Evolutionary conservation across 768 basidiomycete genomes (phyloP).

Genomic region (Boletus tomentosulus): DNA sequence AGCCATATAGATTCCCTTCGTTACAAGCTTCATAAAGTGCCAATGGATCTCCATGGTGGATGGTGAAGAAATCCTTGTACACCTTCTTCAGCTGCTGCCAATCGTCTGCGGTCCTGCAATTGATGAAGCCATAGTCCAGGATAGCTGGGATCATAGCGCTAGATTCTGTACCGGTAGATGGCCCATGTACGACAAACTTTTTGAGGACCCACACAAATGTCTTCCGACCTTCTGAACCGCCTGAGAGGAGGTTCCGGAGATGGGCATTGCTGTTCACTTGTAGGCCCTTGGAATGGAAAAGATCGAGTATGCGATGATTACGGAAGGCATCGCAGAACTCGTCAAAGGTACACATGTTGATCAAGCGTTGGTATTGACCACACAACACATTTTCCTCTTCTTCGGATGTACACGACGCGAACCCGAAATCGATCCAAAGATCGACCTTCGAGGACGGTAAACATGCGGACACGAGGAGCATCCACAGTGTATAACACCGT

Average conservation of each 20-base stretch:
- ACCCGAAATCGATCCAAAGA: constrained; percentile 17
- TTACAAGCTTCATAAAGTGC: constrained; percentile 36
- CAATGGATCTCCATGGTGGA: constrained; percentile 25
- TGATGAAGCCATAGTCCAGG: constrained; percentile 14
- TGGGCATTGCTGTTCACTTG: neutral
- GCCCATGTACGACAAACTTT: neutral
- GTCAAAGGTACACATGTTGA: constrained; percentile 8
- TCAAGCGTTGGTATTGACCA: neutral
- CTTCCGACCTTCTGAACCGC: neutral
- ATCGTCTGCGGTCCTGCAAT: constrained; percentile 6
- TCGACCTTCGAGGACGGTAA: neutral
- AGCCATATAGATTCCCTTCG: constrained; percentile 29
- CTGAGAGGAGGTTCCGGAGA: neutral
- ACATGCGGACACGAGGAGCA: neutral
- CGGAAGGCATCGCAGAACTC: constrained; percentile 7
- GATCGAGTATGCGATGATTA: neutral
- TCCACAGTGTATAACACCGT: neutral
- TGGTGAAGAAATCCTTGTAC: constrained; percentile 32
- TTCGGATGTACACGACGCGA: constrained; percentile 13
- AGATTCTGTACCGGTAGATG: neutral
- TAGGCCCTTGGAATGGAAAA: constrained; percentile 4
- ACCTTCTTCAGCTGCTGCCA: constrained; percentile 23
- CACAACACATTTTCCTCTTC: constrained; percentile 4
- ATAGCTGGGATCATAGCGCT: neutral
- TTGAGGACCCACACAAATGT: constrained; percentile 14